These are phyloP conservation scores for Plantago ovata DNA, from an alignment of 257 asterid species.

Conservation along the genomic window DNA sequence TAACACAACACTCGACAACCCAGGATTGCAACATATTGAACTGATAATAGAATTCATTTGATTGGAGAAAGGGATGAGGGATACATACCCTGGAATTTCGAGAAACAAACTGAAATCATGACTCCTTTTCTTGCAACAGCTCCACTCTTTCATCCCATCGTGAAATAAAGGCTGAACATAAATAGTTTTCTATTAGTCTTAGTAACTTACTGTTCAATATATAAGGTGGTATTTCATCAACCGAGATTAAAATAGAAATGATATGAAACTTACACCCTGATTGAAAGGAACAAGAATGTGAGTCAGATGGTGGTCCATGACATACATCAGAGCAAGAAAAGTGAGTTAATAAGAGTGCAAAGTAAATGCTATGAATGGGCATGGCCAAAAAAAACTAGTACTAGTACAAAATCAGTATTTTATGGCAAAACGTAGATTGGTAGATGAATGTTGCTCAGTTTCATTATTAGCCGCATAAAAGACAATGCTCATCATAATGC, in stretches of 20 bases:
- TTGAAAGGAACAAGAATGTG: slow-evolving; percentile 6
- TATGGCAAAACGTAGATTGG: too few relatives aligned
- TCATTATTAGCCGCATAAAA: too few relatives aligned
- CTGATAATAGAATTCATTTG: neutral
- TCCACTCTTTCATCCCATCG: slow-evolving; percentile 97
- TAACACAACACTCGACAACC: slow-evolving; percentile 9
- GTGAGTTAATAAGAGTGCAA: slow-evolving; percentile 19
- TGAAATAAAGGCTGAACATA: slow-evolving; percentile 76
- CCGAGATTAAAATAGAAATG: slow-evolving; percentile 6
- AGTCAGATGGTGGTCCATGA: slow-evolving; percentile 15
- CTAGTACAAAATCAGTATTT: neutral
- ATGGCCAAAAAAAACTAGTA: neutral
- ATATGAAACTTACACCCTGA: slow-evolving; percentile 43
- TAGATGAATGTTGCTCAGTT: too few relatives aligned
- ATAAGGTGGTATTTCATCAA: neutral
- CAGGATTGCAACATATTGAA: neutral
- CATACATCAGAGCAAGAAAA: slow-evolving; percentile 18
- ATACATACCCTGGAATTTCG: slow-evolving; percentile 57
- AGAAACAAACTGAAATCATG: slow-evolving; percentile 87
- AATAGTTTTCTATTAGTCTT: slow-evolving; percentile 6
- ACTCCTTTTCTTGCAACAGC: slow-evolving; percentile 95
- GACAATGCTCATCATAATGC: too few relatives aligned
- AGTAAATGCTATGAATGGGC: slow-evolving; percentile 1
- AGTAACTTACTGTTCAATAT: neutral
- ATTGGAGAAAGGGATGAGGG: slow-evolving; percentile 4